Percentiles rank a stretch among this genome's conserved stretches.
phyloP scores from a whole-genome alignment of 2,329 filamentous ascomycete species.

The Colletotrichum sp. region DNA sequence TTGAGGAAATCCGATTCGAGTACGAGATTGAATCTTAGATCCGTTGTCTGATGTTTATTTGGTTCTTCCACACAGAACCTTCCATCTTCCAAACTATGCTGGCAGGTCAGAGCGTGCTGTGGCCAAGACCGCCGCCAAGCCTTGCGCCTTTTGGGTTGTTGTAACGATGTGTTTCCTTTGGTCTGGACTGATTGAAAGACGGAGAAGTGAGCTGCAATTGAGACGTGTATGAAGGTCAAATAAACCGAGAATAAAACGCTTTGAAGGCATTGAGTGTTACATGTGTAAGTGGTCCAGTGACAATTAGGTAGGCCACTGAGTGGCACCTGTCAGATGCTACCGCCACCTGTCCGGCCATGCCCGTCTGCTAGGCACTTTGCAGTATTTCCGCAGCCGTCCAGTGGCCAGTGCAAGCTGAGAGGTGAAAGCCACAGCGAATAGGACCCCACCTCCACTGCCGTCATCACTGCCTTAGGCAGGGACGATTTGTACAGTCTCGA shows the following conservation, averaged over 20 bases:
- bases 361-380: neutral
- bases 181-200: neutral
- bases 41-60: neutral
- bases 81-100: neutral
- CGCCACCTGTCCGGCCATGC: neutral
- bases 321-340: neutral
- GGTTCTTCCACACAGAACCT: neutral
- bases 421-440: neutral
- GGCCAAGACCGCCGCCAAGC: neutral
- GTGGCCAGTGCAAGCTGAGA: neutral
- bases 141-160: neutral
- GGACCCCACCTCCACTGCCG: conserved; percentile 13
- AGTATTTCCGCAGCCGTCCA: neutral
- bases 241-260: neutral
- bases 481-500: neutral
- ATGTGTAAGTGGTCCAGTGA: neutral
- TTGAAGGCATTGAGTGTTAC: neutral
- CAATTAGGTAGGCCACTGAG: neutral
- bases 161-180: neutral
- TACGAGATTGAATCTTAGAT: neutral
- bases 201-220: neutral
- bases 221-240: neutral
- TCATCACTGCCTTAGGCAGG: conserved; percentile 22
- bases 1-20: neutral
- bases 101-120: neutral